Conservation (phyloP, 345 rosid genomes). For the Rhizophora mangle region DNA sequence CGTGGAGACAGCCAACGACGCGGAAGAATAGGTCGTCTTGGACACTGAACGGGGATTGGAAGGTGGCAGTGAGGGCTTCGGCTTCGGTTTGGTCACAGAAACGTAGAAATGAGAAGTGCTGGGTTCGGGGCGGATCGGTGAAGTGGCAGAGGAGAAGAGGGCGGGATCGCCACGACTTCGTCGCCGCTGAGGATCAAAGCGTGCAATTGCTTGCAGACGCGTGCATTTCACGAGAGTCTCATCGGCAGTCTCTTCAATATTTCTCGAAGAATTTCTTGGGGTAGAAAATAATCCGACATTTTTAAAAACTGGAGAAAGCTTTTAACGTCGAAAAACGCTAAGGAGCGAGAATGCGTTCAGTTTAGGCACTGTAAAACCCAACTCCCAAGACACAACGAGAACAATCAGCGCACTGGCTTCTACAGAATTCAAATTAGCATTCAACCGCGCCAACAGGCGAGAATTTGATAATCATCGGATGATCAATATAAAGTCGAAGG, state of each 20-base stretch:
- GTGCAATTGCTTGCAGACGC: constrained; percentile 6
- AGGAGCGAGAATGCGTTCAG: not conserved
- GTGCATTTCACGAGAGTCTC: not conserved
- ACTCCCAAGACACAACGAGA: no score
- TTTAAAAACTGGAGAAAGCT: not conserved
- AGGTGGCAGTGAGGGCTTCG: not conserved
- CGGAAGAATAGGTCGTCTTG: no score
- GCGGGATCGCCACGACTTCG: not conserved
- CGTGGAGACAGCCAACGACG: not conserved
- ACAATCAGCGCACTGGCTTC: no score
- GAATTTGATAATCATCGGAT: no score
- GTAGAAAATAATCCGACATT: constrained; percentile 2
- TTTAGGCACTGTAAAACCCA: not conserved
- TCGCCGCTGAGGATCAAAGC: not conserved
- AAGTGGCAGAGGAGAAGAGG: not conserved
- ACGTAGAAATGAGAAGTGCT: no score
- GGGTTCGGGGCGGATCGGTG: not conserved
- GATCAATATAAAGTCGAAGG: no score
- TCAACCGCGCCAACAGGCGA: no score
- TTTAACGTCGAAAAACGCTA: not conserved
- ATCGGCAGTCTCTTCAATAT: not conserved
- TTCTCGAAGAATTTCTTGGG: not conserved
- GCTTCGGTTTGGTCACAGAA: not conserved
- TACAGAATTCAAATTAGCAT: no score
- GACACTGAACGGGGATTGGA: no score